These are phyloP conservation scores for Dryadomyces quercivorus DNA, from an alignment of 2,329 filamentous ascomycete genomes.

Conservation along the genomic window DNA sequence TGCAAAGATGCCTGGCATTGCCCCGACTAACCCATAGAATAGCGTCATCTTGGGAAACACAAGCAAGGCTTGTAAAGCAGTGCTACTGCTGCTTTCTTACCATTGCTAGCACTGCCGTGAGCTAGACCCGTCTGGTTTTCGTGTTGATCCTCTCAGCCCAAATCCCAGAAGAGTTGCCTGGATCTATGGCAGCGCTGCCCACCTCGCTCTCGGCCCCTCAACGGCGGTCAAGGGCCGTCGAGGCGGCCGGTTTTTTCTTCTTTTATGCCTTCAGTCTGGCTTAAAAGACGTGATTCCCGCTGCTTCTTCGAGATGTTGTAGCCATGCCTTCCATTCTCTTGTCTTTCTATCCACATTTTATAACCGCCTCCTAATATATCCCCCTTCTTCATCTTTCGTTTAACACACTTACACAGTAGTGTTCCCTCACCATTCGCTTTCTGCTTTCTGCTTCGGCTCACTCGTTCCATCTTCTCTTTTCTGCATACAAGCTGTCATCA, in stretches of 20 bases:
- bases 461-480: neutral
- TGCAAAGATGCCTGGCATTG: neutral
- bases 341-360: no score
- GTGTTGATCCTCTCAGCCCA: neutral
- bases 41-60: neutral
- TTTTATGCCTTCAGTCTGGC: neutral
- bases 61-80: neutral
- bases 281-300: neutral
- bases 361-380: neutral
- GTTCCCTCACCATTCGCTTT: neutral
- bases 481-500: neutral
- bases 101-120: neutral
- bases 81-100: neutral
- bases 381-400: neutral
- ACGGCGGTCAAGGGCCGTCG: neutral
- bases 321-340: neutral
- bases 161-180: no score
- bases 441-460: neutral
- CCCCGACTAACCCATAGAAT: neutral
- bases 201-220: no score
- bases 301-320: neutral
- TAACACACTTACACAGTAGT: neutral
- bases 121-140: neutral
- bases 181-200: no score
- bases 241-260: neutral